Conservation (phyloP, 2,329 filamentous ascomycete genomes). For the Neofusicoccum laricinum region DNA sequence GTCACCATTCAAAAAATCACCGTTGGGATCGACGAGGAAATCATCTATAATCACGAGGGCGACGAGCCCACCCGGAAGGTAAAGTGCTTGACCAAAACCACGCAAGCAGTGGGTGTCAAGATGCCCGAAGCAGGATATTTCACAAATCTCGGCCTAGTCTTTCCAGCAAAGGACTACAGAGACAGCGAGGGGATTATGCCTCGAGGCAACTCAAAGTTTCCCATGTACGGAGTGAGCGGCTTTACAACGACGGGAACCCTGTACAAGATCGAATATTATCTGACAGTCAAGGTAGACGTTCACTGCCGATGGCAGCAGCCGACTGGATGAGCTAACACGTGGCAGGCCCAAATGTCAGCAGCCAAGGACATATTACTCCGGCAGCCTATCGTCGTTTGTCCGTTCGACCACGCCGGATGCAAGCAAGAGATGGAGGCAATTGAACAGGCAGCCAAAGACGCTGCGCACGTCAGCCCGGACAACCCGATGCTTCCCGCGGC, state of each 20-base stretch:
- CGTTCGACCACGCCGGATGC: constrained; percentile 89
- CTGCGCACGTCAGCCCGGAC: constrained; percentile 80
- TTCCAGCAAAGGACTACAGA: constrained; percentile 83
- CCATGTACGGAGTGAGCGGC: constrained; percentile 80
- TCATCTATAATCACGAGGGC: constrained; percentile 97
- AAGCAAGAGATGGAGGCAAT: constrained; percentile 99
- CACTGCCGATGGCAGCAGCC: background rate
- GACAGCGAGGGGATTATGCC: constrained; percentile 86
- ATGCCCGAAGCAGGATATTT: constrained; percentile 89
- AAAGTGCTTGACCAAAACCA: constrained; percentile 81
- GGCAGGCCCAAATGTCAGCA: constrained; percentile 79
- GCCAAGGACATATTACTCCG: constrained; percentile 85
- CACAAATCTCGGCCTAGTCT: constrained; percentile 86
- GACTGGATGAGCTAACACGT: background rate
- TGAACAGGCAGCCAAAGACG: constrained; percentile 91
- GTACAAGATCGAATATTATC: constrained; percentile 98
- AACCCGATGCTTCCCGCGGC: constrained; percentile 90
- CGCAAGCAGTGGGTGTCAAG: constrained; percentile 75
- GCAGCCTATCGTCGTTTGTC: constrained; percentile 93
- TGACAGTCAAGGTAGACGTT: constrained; percentile 77
- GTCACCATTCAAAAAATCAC: constrained; percentile 95
- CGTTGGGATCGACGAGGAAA: constrained; percentile 91
- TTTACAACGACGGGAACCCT: constrained; percentile 93
- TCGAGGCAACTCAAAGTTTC: constrained; percentile 80
- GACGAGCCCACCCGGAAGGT: constrained; percentile 90